Evolutionary conservation across 2,329 filamentous ascomycete species (phyloP).

Genomic region (Lachnellula willkommii): DNA sequence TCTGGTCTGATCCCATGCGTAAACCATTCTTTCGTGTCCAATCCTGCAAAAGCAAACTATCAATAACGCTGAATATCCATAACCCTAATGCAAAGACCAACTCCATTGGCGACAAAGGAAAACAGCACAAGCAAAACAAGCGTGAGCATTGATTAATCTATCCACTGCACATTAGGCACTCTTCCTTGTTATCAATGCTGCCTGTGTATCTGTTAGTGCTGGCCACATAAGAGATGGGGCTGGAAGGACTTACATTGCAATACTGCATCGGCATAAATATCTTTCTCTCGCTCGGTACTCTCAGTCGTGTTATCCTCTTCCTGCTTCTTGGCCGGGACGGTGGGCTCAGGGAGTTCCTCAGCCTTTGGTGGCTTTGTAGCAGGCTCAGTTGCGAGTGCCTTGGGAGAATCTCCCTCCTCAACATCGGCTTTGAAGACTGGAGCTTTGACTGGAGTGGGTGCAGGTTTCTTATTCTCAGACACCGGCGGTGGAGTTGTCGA

Average conservation of each 20-base stretch:
- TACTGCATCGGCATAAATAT: slow-evolving; percentile 93
- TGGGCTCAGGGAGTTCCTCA: slow-evolving; percentile 59
- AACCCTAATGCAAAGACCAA: background rate
- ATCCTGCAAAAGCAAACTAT: background rate
- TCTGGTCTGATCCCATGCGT: background rate
- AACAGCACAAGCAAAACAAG: slow-evolving; percentile 14
- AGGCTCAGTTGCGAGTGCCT: slow-evolving; percentile 69
- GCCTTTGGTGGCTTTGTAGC: slow-evolving; percentile 50
- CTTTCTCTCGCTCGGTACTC: slow-evolving; percentile 69
- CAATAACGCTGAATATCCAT: slow-evolving; percentile 1
- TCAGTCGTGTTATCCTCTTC: slow-evolving; percentile 69
- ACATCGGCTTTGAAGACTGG: slow-evolving; percentile 71
- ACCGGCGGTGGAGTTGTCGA: slow-evolving; percentile 59
- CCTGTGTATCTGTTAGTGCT: slow-evolving; percentile 43
- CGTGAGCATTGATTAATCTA: slow-evolving; percentile 38
- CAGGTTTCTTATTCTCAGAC: slow-evolving; percentile 34
- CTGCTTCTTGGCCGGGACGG: slow-evolving; percentile 52
- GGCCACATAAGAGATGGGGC: background rate
- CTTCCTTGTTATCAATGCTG: slow-evolving; percentile 95
- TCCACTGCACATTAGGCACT: slow-evolving; percentile 96
- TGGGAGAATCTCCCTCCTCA: slow-evolving; percentile 73
- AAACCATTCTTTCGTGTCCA: background rate
- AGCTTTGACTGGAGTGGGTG: slow-evolving; percentile 50
- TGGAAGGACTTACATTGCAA: slow-evolving; percentile 66
- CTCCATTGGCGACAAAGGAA: background rate